phyloP scores from a whole-genome alignment of 768 basidiomycete genomes.

The Panaeolus papilionaceus region DNA sequence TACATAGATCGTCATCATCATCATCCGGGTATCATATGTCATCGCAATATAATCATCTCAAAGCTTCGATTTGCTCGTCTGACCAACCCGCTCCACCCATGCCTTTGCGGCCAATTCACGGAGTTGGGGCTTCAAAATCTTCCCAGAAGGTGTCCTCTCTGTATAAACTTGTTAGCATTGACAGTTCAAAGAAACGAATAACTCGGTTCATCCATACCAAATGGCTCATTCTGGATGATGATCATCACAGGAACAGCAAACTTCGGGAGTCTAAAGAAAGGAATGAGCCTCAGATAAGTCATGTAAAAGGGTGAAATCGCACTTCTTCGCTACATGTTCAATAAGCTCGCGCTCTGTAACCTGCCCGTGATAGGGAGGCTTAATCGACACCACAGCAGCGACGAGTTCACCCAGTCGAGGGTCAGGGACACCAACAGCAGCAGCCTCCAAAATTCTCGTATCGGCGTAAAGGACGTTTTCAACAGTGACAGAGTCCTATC shows the following conservation, averaged over 20 bases:
- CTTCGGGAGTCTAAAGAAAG: conserved; percentile 46
- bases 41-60: neutral
- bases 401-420: conserved; percentile 65
- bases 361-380: conserved; percentile 45
- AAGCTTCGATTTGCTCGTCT: conserved; percentile 8
- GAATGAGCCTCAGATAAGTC: conserved; percentile 19
- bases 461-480: conserved; percentile 66
- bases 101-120: conserved; percentile 48
- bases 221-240: conserved; percentile 49
- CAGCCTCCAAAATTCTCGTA: conserved; percentile 59
- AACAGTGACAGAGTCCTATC: conserved; percentile 61
- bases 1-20: neutral
- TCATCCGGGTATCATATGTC: conserved; percentile 16
- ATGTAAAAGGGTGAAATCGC: conserved; percentile 19
- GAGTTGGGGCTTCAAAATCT: conserved; percentile 60
- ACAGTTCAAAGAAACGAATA: conserved; percentile 5
- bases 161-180: conserved; percentile 5
- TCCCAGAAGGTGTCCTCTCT: conserved; percentile 67
- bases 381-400: conserved; percentile 58
- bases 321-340: conserved; percentile 49
- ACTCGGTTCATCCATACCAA: conserved; percentile 40
- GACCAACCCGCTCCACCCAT: conserved; percentile 36
- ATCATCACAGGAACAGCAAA: conserved; percentile 71
- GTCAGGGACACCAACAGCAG: conserved; percentile 66
- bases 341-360: conserved; percentile 58